Evolutionary conservation across 208 protist species (phyloP).

Genomic region (Trypanosoma lewisi): DNA sequence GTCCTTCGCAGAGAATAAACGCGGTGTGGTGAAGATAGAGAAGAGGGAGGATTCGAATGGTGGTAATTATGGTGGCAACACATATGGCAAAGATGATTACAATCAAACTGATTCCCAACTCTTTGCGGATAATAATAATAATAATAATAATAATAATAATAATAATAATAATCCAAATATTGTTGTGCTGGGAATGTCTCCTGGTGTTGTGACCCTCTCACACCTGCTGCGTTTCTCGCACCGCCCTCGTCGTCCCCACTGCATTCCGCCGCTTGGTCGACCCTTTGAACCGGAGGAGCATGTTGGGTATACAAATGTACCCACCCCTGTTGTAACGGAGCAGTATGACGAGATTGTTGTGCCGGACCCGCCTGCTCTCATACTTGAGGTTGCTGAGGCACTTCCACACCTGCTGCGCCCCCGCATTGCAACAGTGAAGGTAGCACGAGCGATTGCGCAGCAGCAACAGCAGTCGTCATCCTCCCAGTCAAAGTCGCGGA

Average conservation of each 20-base stretch:
- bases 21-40: slow-evolving; percentile 6
- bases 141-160: too few relatives aligned
- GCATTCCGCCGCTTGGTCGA: slow-evolving; percentile 56
- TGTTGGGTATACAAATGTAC: slow-evolving; percentile 72
- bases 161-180: too few relatives aligned
- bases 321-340: slow-evolving; percentile 76
- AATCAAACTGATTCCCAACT: background rate
- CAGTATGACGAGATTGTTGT: slow-evolving; percentile 83
- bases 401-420: slow-evolving; percentile 13
- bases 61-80: background rate
- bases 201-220: slow-evolving; percentile 56
- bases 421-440: slow-evolving; percentile 18
- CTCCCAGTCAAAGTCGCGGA: too few relatives aligned
- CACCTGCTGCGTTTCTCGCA: slow-evolving; percentile 83
- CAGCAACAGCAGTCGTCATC: slow-evolving; percentile 1
- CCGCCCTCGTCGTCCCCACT: slow-evolving; percentile 35
- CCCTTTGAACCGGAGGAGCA: slow-evolving; percentile 40
- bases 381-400: slow-evolving; percentile 8
- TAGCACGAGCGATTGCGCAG: background rate
- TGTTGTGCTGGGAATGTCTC: slow-evolving; percentile 12
- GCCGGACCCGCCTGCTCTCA: slow-evolving; percentile 24
- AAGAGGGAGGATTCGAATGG: background rate
- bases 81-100: background rate
- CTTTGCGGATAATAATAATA: too few relatives aligned
- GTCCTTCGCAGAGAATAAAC: slow-evolving; percentile 27